These are phyloP conservation scores for Phytophthora tentaculata DNA, from an alignment of 352 stramenopile genomes.

Conservation along the genomic window DNA sequence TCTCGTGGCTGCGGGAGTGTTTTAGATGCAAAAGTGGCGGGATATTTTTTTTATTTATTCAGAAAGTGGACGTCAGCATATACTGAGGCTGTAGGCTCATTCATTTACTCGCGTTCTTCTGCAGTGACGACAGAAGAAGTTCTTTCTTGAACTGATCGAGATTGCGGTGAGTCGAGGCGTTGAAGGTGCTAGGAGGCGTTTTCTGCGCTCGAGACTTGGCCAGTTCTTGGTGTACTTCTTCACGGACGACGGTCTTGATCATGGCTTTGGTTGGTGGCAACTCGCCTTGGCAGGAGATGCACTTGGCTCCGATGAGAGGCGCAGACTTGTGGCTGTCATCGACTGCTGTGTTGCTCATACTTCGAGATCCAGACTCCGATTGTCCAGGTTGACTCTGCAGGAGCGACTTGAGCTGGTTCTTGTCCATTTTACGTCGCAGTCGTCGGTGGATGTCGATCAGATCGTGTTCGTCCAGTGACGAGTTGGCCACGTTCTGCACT, in stretches of 20 bases:
- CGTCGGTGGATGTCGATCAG: conserved; percentile 64
- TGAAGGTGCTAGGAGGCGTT: conserved; percentile 40
- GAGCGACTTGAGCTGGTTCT: conserved; percentile 57
- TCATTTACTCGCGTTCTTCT: conserved; percentile 36
- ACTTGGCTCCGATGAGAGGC: conserved; percentile 59
- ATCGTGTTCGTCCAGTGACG: conserved; percentile 66
- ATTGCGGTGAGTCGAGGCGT: conserved; percentile 61
- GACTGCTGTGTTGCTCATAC: conserved; percentile 20
- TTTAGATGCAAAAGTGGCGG: conserved; percentile 22
- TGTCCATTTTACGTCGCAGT: conserved; percentile 67
- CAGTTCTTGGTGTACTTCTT: conserved; percentile 72
- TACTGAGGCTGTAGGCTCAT: too few relatives aligned
- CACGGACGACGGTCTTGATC: conserved; percentile 60
- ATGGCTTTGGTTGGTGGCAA: conserved; percentile 67
- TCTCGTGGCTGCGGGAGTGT: conserved; percentile 72
- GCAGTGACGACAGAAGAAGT: conserved; percentile 51
- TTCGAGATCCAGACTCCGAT: conserved; percentile 1
- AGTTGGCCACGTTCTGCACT: conserved; percentile 71
- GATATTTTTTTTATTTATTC: conserved; percentile 47
- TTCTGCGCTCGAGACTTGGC: conserved; percentile 56
- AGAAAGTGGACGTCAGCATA: conserved; percentile 28
- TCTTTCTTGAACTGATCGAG: conserved; percentile 79
- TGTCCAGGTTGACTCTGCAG: conserved; percentile 54
- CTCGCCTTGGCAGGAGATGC: conserved; percentile 75
- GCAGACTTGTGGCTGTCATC: conserved; percentile 21